Evolutionary conservation across 768 basidiomycete genomes (phyloP).

Genomic region (Boletus rubroflammeus): DNA sequence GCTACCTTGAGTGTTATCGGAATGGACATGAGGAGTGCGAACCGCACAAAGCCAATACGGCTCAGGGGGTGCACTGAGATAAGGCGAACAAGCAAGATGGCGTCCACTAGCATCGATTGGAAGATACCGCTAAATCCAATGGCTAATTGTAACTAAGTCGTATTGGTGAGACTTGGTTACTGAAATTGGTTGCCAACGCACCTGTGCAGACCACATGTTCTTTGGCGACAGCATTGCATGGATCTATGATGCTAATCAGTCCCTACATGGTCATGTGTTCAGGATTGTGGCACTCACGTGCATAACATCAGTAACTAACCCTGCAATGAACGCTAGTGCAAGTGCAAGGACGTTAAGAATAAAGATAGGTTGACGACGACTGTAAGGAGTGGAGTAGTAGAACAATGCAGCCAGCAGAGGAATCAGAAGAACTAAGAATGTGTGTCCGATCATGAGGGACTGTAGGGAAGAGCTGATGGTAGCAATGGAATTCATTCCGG

Average conservation of each 20-base stretch:
- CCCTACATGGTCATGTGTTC: not conserved
- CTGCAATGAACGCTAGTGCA: slow-evolving; percentile 8
- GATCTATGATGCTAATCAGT: slow-evolving; percentile 14
- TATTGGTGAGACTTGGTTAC: not conserved
- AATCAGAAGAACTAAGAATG: slow-evolving; percentile 23
- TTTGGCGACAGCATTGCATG: slow-evolving; percentile 19
- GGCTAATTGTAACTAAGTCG: slow-evolving; percentile 12
- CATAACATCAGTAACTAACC: slow-evolving; percentile 1
- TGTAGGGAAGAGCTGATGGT: slow-evolving; percentile 8
- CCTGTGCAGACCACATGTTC: slow-evolving; percentile 10
- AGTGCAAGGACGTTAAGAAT: slow-evolving; percentile 19
- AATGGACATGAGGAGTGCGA: slow-evolving; percentile 12
- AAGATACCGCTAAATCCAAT: slow-evolving; percentile 20
- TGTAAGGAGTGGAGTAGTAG: slow-evolving; percentile 21
- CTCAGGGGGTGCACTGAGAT: slow-evolving; percentile 16
- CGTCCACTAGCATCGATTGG: slow-evolving; percentile 22
- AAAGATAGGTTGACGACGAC: slow-evolving; percentile 21
- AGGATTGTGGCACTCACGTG: not conserved
- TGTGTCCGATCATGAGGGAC: slow-evolving; percentile 22
- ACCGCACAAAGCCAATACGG: slow-evolving; percentile 9
- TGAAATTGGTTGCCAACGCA: not conserved
- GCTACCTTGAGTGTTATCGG: slow-evolving; percentile 20
- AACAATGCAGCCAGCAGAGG: slow-evolving; percentile 21
- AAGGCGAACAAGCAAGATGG: slow-evolving; percentile 23
- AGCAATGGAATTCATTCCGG: not conserved